Evolutionary conservation across 2,329 filamentous ascomycete species (phyloP), one percentile per base, ranked within the genome.

Genomic region (Paecilomyces dactylethromorphus): DNA sequence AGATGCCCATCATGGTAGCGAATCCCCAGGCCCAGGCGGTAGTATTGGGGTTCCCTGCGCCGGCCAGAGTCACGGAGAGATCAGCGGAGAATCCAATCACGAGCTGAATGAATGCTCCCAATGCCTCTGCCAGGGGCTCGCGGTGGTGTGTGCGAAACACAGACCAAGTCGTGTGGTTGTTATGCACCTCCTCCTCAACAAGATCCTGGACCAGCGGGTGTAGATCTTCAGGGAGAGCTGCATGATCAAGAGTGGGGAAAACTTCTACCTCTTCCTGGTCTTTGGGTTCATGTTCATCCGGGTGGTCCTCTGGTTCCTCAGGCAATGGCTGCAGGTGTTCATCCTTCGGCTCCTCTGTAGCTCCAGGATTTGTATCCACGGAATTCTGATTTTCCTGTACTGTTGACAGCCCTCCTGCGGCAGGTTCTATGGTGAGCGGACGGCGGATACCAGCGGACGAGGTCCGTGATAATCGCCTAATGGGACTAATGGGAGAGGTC

Each of bases 81-180:
- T 83, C 79, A 12, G 77, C 77, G 54, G 75, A 79, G 60, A 84
- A 78, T 5, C 81, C 82, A 22, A 84, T 74, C 6, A 74, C 76
- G 56, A 76, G 70, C 59, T 71, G 64, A 3, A 69, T 65, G 53
- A 69, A 69, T 31, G 81, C 80, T 2, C 76, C 81, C 8, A 85
- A 74, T 1, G 80, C 75, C 62, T 85, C 82, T 1, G 81, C 82
- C 1, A 83, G 71, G 29, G 80, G 79, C 64, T 84, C 81, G 11
- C 81, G 77, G 63, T 82, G 78, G 35, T 78, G 74, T 0, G 79
- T 79, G 22, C 82, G 76, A 24, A 83, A 74, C 18, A 79, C 72
- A 32, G 79, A 75, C 81, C 82, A 78, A 63, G 75, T 65, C 24
- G 79, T 77, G 58, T 76, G 74, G 57, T 76, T 73, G 64, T 82